phyloP scores from a whole-genome alignment of 2,329 filamentous ascomycete genomes.

The Botrytis fragariae region DNA sequence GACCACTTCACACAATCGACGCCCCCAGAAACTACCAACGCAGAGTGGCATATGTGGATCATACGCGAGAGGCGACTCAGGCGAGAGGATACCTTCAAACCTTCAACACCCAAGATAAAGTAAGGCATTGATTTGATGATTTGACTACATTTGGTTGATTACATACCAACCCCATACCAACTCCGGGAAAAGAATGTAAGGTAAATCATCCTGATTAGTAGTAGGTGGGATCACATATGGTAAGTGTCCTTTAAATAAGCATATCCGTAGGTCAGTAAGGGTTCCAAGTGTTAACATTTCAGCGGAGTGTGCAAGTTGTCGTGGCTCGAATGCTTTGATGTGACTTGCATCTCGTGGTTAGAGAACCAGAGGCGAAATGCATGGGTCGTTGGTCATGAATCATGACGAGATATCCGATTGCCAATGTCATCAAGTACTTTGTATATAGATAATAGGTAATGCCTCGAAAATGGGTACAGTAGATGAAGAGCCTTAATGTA shows the following conservation, averaged over 20 bases:
- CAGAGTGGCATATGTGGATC: slow-evolving; percentile 17
- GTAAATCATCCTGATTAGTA: slow-evolving; percentile 6
- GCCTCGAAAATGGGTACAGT: background rate
- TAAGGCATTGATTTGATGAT: background rate
- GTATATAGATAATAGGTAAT: background rate
- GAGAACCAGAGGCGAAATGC: slow-evolving; percentile 24
- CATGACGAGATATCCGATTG: slow-evolving; percentile 9
- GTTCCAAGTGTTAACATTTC: slow-evolving; percentile 4
- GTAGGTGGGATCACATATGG: slow-evolving; percentile 15
- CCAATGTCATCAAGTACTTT: background rate
- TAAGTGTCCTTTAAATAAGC: background rate
- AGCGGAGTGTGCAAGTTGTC: slow-evolving; percentile 29
- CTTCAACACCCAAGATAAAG: background rate
- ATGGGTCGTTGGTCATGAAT: slow-evolving; percentile 19
- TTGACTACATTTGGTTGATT: slow-evolving; percentile 11
- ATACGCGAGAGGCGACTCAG: slow-evolving; percentile 12
- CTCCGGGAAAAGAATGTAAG: background rate
- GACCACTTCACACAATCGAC: slow-evolving; percentile 7
- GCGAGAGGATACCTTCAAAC: background rate
- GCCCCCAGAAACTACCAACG: slow-evolving; percentile 12
- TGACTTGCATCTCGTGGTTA: slow-evolving; percentile 31
- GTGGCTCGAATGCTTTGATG: slow-evolving; percentile 37
- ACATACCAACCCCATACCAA: background rate
- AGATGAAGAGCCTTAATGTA: background rate
- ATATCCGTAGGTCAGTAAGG: slow-evolving; percentile 11